Percentiles rank a stretch among this genome's conserved stretches.
Evolutionary conservation across 2,329 filamentous ascomycete genomes (phyloP).

Genomic region (Pseudohalonectria lignicola): DNA sequence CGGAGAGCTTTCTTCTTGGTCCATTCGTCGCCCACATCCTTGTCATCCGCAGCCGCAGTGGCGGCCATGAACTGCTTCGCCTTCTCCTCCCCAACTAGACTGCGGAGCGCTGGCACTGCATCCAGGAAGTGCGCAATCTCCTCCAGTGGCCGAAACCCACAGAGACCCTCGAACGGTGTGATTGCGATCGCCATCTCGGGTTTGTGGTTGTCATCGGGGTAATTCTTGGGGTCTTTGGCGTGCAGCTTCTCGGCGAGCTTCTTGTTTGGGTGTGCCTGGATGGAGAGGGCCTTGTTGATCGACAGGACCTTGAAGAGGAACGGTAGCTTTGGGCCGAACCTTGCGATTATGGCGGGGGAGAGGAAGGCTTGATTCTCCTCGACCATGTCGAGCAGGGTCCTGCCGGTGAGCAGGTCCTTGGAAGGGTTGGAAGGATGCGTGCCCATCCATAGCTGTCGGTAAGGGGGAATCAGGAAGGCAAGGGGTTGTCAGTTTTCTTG

Average conservation of each 20-base stretch:
- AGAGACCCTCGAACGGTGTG: slow-evolving; percentile 90
- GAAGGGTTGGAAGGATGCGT: slow-evolving; percentile 95
- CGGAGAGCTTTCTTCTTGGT: slow-evolving; percentile 73
- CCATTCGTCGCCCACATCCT: slow-evolving; percentile 28
- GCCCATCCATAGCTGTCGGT: slow-evolving; percentile 86
- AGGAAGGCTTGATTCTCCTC: slow-evolving; percentile 78
- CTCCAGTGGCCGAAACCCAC: slow-evolving; percentile 78
- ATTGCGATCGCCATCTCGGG: slow-evolving; percentile 99
- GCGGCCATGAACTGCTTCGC: slow-evolving; percentile 46
- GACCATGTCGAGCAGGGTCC: slow-evolving; percentile 77
- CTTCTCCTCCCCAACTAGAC: slow-evolving; percentile 54
- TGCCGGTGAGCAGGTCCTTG: slow-evolving; percentile 73
- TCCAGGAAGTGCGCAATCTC: slow-evolving; percentile 82
- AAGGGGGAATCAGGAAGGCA: slow-evolving; percentile 10
- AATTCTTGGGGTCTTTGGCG: slow-evolving; percentile 78
- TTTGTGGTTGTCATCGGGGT: slow-evolving; percentile 99
- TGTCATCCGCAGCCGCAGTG: slow-evolving; percentile 21
- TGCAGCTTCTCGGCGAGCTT: slow-evolving; percentile 85
- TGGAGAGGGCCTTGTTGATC: slow-evolving; percentile 90
- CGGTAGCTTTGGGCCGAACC: slow-evolving; percentile 73
- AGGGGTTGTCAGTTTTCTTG: background rate
- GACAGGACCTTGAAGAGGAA: slow-evolving; percentile 98
- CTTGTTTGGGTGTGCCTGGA: slow-evolving; percentile 96
- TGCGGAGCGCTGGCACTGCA: slow-evolving; percentile 41
- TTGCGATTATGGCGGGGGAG: slow-evolving; percentile 58